These are phyloP conservation scores for Dillenia suffruticosa DNA, from an alignment of 164 flowering plant genomes.

Conservation along the genomic window DNA sequence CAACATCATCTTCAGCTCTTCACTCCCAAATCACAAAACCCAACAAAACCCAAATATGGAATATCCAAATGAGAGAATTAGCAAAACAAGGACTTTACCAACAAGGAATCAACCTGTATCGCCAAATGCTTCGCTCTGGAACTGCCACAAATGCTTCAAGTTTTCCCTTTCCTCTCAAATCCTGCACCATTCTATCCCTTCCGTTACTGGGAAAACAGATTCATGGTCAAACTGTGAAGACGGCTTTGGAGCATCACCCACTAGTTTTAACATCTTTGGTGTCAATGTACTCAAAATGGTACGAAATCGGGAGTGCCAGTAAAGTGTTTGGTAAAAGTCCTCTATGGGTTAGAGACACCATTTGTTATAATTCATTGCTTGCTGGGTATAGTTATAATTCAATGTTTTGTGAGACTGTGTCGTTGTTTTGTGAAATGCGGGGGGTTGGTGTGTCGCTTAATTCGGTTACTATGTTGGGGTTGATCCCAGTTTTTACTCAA, in stretches of 20 bases:
- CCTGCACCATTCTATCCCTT: conserved; percentile 60
- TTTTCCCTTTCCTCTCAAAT: conserved; percentile 78
- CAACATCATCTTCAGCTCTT: conserved; percentile 3
- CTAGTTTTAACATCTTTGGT: conserved; percentile 66
- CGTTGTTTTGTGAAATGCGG: conserved; percentile 55
- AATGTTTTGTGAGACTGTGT: conserved; percentile 30
- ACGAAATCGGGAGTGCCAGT: conserved; percentile 31
- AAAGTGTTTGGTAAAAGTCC: conserved; percentile 64
- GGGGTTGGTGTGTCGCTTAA: conserved; percentile 35
- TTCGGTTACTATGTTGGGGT: conserved; percentile 62
- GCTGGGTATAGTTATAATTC: conserved; percentile 53
- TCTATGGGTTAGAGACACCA: conserved; percentile 23
- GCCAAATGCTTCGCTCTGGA: conserved; percentile 63
- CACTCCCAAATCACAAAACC: neutral
- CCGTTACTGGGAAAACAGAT: conserved; percentile 57
- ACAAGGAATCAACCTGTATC: conserved; percentile 58
- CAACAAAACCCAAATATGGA: conserved; percentile 38
- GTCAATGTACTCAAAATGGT: conserved; percentile 53
- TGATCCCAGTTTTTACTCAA: conserved; percentile 47
- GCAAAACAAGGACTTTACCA: conserved; percentile 46
- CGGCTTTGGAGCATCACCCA: conserved; percentile 54
- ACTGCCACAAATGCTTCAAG: conserved; percentile 67
- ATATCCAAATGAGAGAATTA: conserved; percentile 49
- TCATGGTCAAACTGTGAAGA: conserved; percentile 54
- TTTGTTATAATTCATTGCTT: conserved; percentile 75